Evolutionary conservation across 495 filamentous ascomycete species (phyloP).

Genomic region (Parathielavia appendiculata): DNA sequence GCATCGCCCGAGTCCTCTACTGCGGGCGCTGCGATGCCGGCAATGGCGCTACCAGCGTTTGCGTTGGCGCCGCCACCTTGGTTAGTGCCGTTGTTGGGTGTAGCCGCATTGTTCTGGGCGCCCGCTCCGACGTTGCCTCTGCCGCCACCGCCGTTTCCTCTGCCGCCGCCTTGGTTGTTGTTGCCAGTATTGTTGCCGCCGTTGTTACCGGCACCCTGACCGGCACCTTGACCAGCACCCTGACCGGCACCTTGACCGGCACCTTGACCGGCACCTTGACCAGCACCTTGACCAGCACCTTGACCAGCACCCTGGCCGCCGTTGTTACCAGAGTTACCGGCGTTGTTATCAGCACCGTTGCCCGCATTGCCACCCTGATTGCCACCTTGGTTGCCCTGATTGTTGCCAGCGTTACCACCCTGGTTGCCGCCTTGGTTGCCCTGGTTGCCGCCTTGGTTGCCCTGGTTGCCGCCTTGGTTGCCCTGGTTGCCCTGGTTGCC

Average conservation of each 20-base stretch:
- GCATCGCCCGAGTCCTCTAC: conserved; percentile 39
- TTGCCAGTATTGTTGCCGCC: conserved; percentile 7
- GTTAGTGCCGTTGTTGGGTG: background rate
- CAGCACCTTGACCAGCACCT: too few species aligned
- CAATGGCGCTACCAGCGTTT: conserved; percentile 22
- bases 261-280: background rate
- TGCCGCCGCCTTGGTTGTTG: conserved; percentile 6
- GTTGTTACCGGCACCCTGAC: background rate
- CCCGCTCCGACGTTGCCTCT: background rate
- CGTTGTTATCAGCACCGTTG: background rate
- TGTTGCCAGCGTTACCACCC: conserved; percentile 6
- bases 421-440: conserved; percentile 3
- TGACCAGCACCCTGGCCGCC: background rate
- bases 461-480: background rate
- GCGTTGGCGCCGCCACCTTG: background rate
- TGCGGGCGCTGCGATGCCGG: conserved; percentile 33
- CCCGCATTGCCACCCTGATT: background rate
- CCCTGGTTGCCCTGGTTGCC: background rate
- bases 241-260: background rate
- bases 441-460: conserved; percentile 6
- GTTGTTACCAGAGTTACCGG: background rate
- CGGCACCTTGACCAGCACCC: conserved; percentile 3
- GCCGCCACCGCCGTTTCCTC: background rate
- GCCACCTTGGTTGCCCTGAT: background rate
- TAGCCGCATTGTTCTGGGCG: background rate